Evolutionary conservation across 352 stramenopile species (phyloP), one percentile per base, ranked within the genome.

Genomic region (Globisporangium recalcitrans): DNA sequence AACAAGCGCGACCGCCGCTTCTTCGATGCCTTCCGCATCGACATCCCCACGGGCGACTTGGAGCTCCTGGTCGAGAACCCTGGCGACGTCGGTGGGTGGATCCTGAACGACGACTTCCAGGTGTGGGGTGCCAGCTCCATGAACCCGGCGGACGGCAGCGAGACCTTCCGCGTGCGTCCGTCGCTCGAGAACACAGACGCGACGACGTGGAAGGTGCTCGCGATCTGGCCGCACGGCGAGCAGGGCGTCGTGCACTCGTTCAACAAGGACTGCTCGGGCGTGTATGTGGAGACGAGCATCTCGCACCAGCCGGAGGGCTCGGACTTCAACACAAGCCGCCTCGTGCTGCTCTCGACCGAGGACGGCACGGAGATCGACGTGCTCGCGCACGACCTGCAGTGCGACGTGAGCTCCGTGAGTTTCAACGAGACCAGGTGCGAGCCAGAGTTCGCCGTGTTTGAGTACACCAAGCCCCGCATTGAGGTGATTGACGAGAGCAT

Each of bases 201-300:
- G 19, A 4, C 63, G 4, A 44, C 58, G 44, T 82, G 74, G 74
- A 69, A 72, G 61, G 60, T 59, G 11, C 64, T 83, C 14, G 72
- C 68, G 6, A 27, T 40, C 11, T 83, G 74, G 74, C 70, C 69
- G 10, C 69, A 80, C 47, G 71, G 72, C 16, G 74, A 82, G 56
- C 65, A 53, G 4, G 46, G 62, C 10, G 52, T 59, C 24, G 22
- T 74, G 8, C 68, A 74, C 29, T 26, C 31, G 29, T 67, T 83
- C 24, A 71, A 53, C 22, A 67, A 71, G 34, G 72, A 77, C 58
- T 63, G 52, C 56, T 60, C 57, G 22, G 70, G 69, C 24, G 58
- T 74, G 21, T 82, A 70, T 42, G 69, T 77, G 22, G 62, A 77
- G 62, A 77, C 74, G 34, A 82, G 68, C 40, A 54, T 82, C 44